A percentile compares a stretch with the other conserved stretches of the same genome.
These are phyloP conservation scores for Begonia peltatifolia DNA, from an alignment of 306 rosid species.

Conservation along the genomic window DNA sequence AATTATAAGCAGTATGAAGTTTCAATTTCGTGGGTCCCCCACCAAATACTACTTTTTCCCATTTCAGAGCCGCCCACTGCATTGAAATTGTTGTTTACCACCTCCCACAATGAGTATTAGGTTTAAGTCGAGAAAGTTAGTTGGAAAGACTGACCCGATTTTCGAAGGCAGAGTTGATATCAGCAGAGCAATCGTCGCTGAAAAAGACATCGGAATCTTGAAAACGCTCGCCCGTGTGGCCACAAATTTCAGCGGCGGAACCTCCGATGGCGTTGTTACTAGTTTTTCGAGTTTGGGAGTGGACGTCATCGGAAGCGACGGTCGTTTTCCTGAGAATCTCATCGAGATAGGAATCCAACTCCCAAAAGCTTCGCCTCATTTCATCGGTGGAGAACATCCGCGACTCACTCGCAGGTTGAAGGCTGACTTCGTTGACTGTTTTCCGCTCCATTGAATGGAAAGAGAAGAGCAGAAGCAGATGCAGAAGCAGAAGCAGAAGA, in stretches of 20 bases:
- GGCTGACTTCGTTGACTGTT: conserved; percentile 1
- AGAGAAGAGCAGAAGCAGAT: too few species aligned
- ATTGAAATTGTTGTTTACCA: too few species aligned
- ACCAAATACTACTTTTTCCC: too few species aligned
- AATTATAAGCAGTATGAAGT: not conserved
- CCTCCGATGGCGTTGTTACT: not conserved
- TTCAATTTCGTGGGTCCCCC: not conserved
- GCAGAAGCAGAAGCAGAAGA: too few species aligned
- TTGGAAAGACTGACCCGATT: conserved; percentile 33
- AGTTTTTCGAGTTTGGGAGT: not conserved
- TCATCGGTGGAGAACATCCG: conserved; percentile 10
- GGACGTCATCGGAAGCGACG: not conserved
- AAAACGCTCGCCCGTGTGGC: conserved; percentile 9
- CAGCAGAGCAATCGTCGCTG: conserved; percentile 16
- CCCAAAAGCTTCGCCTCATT: conserved; percentile 32
- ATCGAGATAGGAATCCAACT: conserved; percentile 15
- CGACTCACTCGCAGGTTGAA: conserved; percentile 8
- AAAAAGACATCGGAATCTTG: conserved; percentile 15
- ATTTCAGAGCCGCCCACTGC: too few species aligned
- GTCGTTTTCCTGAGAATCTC: conserved; percentile 17
- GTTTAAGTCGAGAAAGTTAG: not conserved
- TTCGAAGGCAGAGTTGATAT: conserved; percentile 3
- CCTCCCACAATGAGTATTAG: too few species aligned
- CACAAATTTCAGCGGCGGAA: conserved; percentile 15
- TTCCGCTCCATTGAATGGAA: conserved; percentile 18